Evolutionary conservation across 2,329 filamentous ascomycete genomes (phyloP).

Genomic region (Verticillium nubilum): DNA sequence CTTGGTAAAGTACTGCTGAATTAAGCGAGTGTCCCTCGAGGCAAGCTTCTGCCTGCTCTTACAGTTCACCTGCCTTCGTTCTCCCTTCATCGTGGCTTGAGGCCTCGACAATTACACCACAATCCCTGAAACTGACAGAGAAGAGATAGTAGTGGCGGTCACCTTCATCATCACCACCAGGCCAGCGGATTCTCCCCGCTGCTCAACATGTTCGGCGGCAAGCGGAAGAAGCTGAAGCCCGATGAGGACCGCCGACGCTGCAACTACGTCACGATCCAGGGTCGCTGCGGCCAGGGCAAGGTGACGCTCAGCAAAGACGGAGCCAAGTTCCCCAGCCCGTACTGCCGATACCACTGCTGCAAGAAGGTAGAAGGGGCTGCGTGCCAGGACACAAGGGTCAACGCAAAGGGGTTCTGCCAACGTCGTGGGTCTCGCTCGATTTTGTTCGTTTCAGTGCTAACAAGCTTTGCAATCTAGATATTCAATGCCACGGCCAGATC

Average conservation of each 20-base stretch:
- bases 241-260: conserved; percentile 8
- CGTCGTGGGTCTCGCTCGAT: conserved; percentile 1
- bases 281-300: conserved; percentile 5
- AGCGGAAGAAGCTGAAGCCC: conserved; percentile 1
- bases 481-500: conserved; percentile 5
- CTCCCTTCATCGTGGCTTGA: too few relatives aligned
- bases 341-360: conserved; percentile 12
- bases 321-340: conserved; percentile 1
- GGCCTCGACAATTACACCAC: too few relatives aligned
- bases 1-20: too few relatives aligned
- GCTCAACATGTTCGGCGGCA: conserved; percentile 3
- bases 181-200: neutral
- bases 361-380: conserved; percentile 7
- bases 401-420: conserved; percentile 7
- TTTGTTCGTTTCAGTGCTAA: neutral
- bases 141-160: too few relatives aligned
- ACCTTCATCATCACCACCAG: neutral
- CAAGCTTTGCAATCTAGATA: neutral
- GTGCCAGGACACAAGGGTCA: conserved; percentile 7
- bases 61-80: too few relatives aligned
- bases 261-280: conserved; percentile 4
- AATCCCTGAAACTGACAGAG: too few relatives aligned
- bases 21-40: too few relatives aligned
- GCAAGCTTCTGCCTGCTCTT: too few relatives aligned
- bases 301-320: conserved; percentile 8